Percentiles rank a stretch among this genome's conserved stretches.
These are phyloP conservation scores for Amanita rimosa DNA, from an alignment of 768 basidiomycete species.

Conservation along the genomic window DNA sequence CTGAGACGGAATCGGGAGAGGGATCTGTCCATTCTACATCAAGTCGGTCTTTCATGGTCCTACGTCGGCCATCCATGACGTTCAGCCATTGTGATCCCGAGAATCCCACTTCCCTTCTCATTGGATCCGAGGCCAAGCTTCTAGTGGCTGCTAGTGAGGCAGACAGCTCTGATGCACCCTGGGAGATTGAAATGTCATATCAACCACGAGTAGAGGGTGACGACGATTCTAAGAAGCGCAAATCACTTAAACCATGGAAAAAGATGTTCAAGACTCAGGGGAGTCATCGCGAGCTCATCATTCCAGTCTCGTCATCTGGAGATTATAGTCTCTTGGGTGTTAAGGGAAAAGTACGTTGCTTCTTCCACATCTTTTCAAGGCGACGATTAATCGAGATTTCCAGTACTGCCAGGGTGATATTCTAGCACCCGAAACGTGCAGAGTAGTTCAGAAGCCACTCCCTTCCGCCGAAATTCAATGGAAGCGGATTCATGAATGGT, in stretches of 20 bases:
- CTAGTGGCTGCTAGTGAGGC: slow-evolving; percentile 39
- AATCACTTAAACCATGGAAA: slow-evolving; percentile 47
- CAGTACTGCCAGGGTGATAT: slow-evolving; percentile 76
- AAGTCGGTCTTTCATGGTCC: slow-evolving; percentile 53
- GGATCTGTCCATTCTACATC: slow-evolving; percentile 29
- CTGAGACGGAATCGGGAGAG: slow-evolving; percentile 15
- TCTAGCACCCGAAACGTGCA: slow-evolving; percentile 71
- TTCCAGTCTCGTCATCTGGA: slow-evolving; percentile 55
- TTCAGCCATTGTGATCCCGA: slow-evolving; percentile 71
- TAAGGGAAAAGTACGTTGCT: slow-evolving; percentile 45
- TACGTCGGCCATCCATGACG: slow-evolving; percentile 59
- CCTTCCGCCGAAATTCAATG: slow-evolving; percentile 83
- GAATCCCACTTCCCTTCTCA: slow-evolving; percentile 55
- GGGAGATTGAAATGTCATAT: slow-evolving; percentile 56
- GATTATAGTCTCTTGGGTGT: slow-evolving; percentile 66
- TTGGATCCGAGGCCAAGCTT: slow-evolving; percentile 54
- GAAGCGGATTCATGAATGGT: slow-evolving; percentile 90
- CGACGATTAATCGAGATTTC: slow-evolving; percentile 6
- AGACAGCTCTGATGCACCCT: slow-evolving; percentile 55
- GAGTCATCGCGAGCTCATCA: slow-evolving; percentile 27
- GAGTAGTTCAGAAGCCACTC: slow-evolving; percentile 60
- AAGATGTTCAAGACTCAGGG: slow-evolving; percentile 44
- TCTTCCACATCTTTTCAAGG: slow-evolving; percentile 4
- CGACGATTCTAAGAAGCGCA: slow-evolving; percentile 22
- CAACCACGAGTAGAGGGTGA: slow-evolving; percentile 33